Evolutionary conservation across 495 filamentous ascomycete genomes (phyloP).

Genomic region (Xylaria acuta): DNA sequence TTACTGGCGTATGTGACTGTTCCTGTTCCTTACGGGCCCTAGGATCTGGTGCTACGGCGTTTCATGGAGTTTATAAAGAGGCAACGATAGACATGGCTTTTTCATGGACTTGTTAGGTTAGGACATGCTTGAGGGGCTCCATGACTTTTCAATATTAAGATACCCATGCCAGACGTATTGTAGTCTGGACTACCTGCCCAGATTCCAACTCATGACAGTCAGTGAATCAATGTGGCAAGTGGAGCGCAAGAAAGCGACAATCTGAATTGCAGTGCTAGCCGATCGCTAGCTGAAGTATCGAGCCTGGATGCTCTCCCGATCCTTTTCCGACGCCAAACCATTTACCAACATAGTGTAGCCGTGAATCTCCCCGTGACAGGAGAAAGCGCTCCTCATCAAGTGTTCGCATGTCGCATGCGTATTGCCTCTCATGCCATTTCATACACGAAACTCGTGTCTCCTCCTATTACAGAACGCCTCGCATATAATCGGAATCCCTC

Average conservation of each 20-base stretch:
- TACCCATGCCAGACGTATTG: slow-evolving; percentile 21
- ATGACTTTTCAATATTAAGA: slow-evolving; percentile 27
- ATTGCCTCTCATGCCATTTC: slow-evolving; percentile 10
- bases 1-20: neutral
- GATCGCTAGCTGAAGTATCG: neutral
- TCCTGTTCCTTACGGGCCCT: slow-evolving; percentile 5
- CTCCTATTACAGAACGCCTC: slow-evolving; percentile 20
- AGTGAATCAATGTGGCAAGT: neutral
- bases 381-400: neutral
- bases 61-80: slow-evolving; percentile 29
- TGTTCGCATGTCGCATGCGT: slow-evolving; percentile 15
- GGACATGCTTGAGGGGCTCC: slow-evolving; percentile 12
- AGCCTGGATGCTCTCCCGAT: neutral
- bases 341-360: slow-evolving; percentile 9
- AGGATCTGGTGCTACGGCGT: slow-evolving; percentile 21
- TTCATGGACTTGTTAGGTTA: slow-evolving; percentile 18
- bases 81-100: slow-evolving; percentile 18
- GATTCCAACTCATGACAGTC: neutral
- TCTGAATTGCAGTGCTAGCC: slow-evolving; percentile 8
- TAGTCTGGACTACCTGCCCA: neutral
- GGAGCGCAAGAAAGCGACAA: slow-evolving; percentile 2
- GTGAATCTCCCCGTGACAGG: neutral
- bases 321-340: slow-evolving; percentile 24
- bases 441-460: slow-evolving; percentile 18
- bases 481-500: neutral